Evolutionary conservation across 2,329 filamentous ascomycete species (phyloP).

Genomic region (Epichloe elymi): DNA sequence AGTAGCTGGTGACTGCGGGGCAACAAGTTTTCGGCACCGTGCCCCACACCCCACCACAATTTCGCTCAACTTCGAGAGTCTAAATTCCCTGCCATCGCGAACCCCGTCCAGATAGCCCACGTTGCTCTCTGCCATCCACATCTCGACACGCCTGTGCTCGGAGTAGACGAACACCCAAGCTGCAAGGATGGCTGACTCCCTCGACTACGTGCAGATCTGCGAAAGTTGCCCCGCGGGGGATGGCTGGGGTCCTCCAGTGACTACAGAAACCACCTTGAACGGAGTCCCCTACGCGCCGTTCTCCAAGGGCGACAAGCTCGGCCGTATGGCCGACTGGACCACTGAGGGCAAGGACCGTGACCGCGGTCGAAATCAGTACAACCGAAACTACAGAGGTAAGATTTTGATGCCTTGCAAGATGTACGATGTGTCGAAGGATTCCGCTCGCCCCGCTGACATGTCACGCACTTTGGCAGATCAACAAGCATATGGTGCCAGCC

Average conservation of each 20-base stretch:
- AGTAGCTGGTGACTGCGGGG: conserved; percentile 11
- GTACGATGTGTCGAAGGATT: neutral
- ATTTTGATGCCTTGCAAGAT: neutral
- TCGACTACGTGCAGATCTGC: conserved; percentile 50
- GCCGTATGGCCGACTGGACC: conserved; percentile 99
- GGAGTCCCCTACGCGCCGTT: conserved; percentile 96
- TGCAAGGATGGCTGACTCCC: conserved; percentile 37
- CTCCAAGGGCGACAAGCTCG: conserved; percentile 96
- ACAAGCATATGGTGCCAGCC: conserved; percentile 88
- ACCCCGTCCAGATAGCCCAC: conserved; percentile 6
- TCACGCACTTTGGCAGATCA: conserved; percentile 48
- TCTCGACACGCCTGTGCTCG: neutral
- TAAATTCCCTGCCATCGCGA: conserved; percentile 20
- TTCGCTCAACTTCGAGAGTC: conserved; percentile 19
- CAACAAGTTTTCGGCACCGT: conserved; percentile 16
- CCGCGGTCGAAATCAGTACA: conserved; percentile 72
- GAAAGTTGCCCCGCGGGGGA: conserved; percentile 63
- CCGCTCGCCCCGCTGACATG: neutral
- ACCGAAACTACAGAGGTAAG: conserved; percentile 80
- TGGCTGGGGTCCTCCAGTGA: conserved; percentile 76
- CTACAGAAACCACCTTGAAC: conserved; percentile 76
- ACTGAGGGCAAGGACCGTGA: conserved; percentile 76
- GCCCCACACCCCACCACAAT: conserved; percentile 30
- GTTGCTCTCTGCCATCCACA: neutral
- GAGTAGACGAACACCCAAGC: conserved; percentile 1